Conservation (phyloP, 495 filamentous ascomycete genomes). For the Aspergillus wentii region DNA sequence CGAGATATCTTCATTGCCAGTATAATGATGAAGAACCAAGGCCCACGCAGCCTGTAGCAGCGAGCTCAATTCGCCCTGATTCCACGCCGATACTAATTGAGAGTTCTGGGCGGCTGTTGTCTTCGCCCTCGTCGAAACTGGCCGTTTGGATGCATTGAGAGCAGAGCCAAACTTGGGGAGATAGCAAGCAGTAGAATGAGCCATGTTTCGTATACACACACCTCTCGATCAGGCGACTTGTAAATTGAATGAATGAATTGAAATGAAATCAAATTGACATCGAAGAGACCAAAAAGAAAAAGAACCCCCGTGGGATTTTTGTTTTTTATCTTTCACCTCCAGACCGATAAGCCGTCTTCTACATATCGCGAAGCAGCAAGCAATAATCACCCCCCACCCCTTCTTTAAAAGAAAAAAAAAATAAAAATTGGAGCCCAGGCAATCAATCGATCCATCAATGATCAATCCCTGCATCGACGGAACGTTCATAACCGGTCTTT, state of each 20-base stretch:
- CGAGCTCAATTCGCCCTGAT: slow-evolving; percentile 20
- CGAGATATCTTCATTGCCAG: slow-evolving; percentile 47
- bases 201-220: too few species aligned
- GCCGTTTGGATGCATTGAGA: slow-evolving; percentile 26
- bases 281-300: not conserved
- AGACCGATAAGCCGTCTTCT: slow-evolving; percentile 42
- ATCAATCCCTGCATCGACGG: too few species aligned
- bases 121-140: slow-evolving; percentile 31
- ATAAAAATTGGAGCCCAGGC: too few species aligned
- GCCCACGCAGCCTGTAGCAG: slow-evolving; percentile 51
- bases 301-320: slow-evolving; percentile 29
- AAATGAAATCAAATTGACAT: too few species aligned
- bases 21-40: slow-evolving; percentile 49
- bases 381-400: too few species aligned
- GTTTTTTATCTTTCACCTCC: slow-evolving; percentile 16
- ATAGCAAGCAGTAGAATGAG: slow-evolving; percentile 32
- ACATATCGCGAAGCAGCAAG: too few species aligned
- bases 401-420: too few species aligned
- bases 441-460: too few species aligned
- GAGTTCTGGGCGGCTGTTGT: slow-evolving; percentile 24
- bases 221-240: too few species aligned
- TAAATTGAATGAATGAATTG: not conserved
- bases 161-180: slow-evolving; percentile 32
- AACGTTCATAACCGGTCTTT: too few species aligned
- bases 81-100: slow-evolving; percentile 33